Evolutionary conservation across 305 asterid species (phyloP), one percentile per base, ranked within the genome.

Genomic region (Fraxinus velutina): DNA sequence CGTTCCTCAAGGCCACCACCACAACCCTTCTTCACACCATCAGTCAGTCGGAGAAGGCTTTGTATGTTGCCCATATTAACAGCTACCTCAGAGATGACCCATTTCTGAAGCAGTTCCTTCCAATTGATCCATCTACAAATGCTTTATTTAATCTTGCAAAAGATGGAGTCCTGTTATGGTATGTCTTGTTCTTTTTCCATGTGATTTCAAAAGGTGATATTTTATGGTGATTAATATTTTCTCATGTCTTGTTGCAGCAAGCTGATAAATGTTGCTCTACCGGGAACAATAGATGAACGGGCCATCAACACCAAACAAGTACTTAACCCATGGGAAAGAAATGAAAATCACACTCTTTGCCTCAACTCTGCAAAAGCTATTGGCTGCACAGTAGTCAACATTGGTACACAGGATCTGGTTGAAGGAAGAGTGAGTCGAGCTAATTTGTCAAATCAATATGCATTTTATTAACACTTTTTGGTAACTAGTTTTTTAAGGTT

Each of bases 351-450:
- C 85, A 95, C 97, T 8, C 95, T 95, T 62, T 91, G 99, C 80
- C 97, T 95, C 86, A 95, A 95, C 89, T 95, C 99, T 86, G 99
- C 99, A 32, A 92, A 95, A 89, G 99, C 99, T 37, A 95, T 95
- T 88, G 99, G 99, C 52, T 95, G 99, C 86, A 95, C 97, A 2
- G 99, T 95, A 10, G 98, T 95, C 36, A 95, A 95, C 83, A 93
- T 95, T 81, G 99, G 99, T 79, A 92, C 91, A 80, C 99, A 95
- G 79, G 99, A 95, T 86, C 90, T 95, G 80, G 84, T 92, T 86
- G 99, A 95, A 89, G 99, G 98, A 89, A 92, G 99, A 87, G 99
- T 95, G 86, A 90, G 99, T 85, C 83, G 80, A 70, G 80, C 83
- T 83, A 42, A 77, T 78, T 66, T 44, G 73, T 42, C 72, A 76